Evolutionary conservation across 768 basidiomycete species (phyloP).

Genomic region (Kwoniella newhampshirensis): DNA sequence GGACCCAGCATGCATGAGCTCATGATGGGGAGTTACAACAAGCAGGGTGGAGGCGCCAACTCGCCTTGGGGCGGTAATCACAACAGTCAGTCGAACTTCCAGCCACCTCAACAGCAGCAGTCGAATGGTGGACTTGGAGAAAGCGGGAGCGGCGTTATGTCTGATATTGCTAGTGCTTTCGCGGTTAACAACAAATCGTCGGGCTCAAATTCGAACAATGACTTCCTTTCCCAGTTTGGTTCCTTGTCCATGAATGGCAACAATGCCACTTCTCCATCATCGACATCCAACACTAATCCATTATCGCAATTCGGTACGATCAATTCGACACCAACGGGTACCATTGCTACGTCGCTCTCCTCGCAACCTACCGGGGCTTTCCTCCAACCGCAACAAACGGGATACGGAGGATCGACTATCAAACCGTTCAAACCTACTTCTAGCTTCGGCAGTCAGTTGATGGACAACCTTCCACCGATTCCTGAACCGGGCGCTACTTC

Average conservation of each 20-base stretch:
- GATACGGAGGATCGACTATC: slow-evolving; percentile 59
- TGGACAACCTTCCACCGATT: slow-evolving; percentile 73
- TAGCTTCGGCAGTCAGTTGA: slow-evolving; percentile 71
- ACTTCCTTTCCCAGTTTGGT: slow-evolving; percentile 35
- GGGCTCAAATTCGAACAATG: slow-evolving; percentile 14
- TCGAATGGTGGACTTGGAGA: slow-evolving; percentile 4
- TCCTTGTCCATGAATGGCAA: slow-evolving; percentile 10
- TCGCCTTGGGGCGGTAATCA: slow-evolving; percentile 8
- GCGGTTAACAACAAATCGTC: slow-evolving; percentile 19
- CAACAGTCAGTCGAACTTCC: not conserved
- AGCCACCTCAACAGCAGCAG: slow-evolving; percentile 6
- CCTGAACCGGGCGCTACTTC: slow-evolving; percentile 53
- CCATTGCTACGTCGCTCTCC: slow-evolving; percentile 9
- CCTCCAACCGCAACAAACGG: slow-evolving; percentile 59
- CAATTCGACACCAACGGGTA: slow-evolving; percentile 49
- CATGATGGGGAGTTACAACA: slow-evolving; percentile 61
- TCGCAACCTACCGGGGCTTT: slow-evolving; percentile 33
- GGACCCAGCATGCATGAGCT: slow-evolving; percentile 79
- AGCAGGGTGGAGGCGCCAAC: slow-evolving; percentile 1
- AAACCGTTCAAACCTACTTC: slow-evolving; percentile 82
- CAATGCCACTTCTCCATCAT: slow-evolving; percentile 14
- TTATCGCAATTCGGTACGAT: slow-evolving; percentile 56
- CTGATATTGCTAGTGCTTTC: slow-evolving; percentile 47
- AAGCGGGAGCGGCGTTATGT: slow-evolving; percentile 24
- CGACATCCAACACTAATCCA: slow-evolving; percentile 55